Conservation (phyloP, 257 asterid species). For the Solanum tacnaense region DNA sequence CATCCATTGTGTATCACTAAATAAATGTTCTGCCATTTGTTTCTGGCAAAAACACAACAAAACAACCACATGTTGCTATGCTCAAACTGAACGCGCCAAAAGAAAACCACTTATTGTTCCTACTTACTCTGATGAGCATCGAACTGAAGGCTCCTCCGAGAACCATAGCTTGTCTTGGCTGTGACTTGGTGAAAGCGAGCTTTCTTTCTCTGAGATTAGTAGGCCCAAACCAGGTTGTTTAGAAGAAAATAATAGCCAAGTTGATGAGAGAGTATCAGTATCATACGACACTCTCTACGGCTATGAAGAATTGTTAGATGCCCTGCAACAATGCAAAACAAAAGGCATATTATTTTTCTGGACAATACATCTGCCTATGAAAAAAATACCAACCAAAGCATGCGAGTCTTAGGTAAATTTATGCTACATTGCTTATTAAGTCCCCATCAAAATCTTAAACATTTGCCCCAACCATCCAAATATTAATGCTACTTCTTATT, state of each 20-base stretch:
- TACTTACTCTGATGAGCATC: not conserved
- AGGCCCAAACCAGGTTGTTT: not conserved
- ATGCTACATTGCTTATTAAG: not conserved
- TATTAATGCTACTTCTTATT: not conserved
- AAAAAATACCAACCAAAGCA: not conserved
- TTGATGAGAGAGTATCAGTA: not conserved
- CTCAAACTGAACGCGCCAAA: not conserved
- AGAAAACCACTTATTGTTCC: not conserved
- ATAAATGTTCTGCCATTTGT: not conserved
- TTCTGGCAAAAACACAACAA: not conserved
- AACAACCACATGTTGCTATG: not conserved
- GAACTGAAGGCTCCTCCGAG: not conserved
- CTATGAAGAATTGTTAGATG: not conserved
- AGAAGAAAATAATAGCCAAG: not conserved
- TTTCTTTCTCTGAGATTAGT: not conserved
- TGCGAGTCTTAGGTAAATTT: not conserved
- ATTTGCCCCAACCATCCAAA: not conserved
- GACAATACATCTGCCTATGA: not conserved
- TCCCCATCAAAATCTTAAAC: not conserved
- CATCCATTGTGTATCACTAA: not conserved
- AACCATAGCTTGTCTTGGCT: not conserved
- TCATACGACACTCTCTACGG: not conserved
- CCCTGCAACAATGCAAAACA: not conserved
- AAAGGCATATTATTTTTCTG: not conserved
- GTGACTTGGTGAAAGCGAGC: not conserved